Evolutionary conservation across 495 filamentous ascomycete genomes (phyloP), one percentile per base, ranked within the genome.

Genomic region (Acidiella bohemica): DNA sequence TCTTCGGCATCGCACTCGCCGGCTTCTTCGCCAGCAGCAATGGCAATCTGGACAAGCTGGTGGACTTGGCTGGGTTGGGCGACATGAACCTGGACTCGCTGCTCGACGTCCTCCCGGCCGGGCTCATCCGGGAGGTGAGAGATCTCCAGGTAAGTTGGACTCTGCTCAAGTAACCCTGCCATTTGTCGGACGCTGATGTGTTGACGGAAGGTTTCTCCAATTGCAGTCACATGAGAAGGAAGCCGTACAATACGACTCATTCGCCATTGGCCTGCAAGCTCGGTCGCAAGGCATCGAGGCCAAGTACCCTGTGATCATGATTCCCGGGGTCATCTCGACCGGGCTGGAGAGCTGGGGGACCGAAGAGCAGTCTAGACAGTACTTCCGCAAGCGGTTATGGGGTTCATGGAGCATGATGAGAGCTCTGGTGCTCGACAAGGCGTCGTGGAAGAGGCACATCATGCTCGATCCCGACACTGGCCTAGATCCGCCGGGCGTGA

Each of bases 351-450:
- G 81, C 46, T 97, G 90, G 90, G 85, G 92, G 14, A 95, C 87
- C 0, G 76, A 76, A 10, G 75, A 78, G 47, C 60, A 61, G 25
- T 93, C 85, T 13, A 70, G 82, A 6, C 84, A 78, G 36, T 97
- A 95, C 57, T 97, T 96, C 59, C 72, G 90, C 37, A 88, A 87
- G 58, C 64, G 90, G 44, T 61, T 97, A 37, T 97, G 90, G 90
- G 90, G 90, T 19, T 92, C 82, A 51, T 97, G 90, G 90, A 88
- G 67, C 46, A 97, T 97, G 90, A 93, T 97, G 84, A 68, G 78
- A 37, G 87, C 90, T 0, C 65, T 97, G 56, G 82, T 97, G 8
- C 63, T 87, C 50, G 90, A 97, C 54, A 93, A 94, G 60, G 75
- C 87, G 29, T 71, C 70, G 37, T 97, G 90, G 90, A 95, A 94